phyloP scores from a whole-genome alignment of 108 stramenopile genomes.

The Nannochloropsis gaditana region DNA sequence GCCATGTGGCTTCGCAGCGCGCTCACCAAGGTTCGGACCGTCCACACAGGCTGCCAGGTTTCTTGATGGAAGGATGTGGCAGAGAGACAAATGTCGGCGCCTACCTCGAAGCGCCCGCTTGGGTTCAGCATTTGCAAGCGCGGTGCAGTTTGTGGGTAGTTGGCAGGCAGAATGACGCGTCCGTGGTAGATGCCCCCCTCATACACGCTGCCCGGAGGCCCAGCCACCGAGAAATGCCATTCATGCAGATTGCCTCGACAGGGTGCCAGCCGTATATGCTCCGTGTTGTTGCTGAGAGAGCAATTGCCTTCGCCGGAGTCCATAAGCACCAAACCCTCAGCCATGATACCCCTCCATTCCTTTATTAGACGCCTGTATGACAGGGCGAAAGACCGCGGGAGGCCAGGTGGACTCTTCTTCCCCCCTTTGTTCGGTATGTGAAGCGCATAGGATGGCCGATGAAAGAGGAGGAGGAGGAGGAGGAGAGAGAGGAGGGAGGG shows the following conservation, averaged over 20 bases:
- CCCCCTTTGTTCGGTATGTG: not conserved
- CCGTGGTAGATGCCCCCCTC: slow-evolving; percentile 11
- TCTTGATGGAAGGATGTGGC: not conserved
- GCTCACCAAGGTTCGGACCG: slow-evolving; percentile 11
- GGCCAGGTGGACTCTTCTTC: not conserved
- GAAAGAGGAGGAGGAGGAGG: not conserved
- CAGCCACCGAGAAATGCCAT: slow-evolving; percentile 9
- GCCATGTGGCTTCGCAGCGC: not conserved
- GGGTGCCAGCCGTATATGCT: slow-evolving; percentile 10
- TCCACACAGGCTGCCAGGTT: slow-evolving; percentile 16
- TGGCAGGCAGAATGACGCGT: not conserved
- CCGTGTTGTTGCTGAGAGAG: not conserved
- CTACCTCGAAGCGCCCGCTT: slow-evolving; percentile 1
- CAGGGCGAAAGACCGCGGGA: not conserved
- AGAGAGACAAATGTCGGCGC: slow-evolving; percentile 4
- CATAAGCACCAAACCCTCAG: not conserved
- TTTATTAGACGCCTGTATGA: not conserved
- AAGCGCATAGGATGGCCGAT: not conserved
- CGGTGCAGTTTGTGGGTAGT: not conserved
- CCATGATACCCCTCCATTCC: not conserved
- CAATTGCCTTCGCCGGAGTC: not conserved
- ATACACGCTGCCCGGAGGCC: not conserved
- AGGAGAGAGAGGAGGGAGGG: not conserved
- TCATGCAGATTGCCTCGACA: slow-evolving; percentile 16
- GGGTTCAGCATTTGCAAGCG: slow-evolving; percentile 17